These are phyloP conservation scores for Corrigiola litoralis DNA, from an alignment of 179 eudicot genomes.

Conservation along the genomic window DNA sequence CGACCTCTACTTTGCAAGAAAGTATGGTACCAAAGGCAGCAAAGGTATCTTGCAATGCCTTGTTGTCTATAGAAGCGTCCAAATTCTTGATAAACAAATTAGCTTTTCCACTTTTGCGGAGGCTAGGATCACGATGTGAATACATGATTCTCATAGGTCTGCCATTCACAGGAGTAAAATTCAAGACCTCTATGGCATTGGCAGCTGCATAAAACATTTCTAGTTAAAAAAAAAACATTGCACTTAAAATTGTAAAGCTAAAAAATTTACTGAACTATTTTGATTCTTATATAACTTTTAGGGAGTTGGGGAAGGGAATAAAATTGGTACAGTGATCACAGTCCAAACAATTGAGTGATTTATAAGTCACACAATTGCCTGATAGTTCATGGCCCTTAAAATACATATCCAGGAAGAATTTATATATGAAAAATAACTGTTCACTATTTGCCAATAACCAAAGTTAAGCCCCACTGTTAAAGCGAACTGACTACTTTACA, in stretches of 20 bases:
- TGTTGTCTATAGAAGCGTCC: slow-evolving; percentile 52
- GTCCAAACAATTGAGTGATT: too few relatives aligned
- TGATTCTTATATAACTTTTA: too few relatives aligned
- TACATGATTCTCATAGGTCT: slow-evolving; percentile 65
- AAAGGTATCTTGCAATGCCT: slow-evolving; percentile 48
- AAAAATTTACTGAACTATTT: neutral
- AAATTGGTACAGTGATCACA: too few relatives aligned
- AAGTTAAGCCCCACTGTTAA: too few relatives aligned
- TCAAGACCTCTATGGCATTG: slow-evolving; percentile 48
- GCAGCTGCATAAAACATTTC: slow-evolving; percentile 40
- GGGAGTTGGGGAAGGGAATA: too few relatives aligned
- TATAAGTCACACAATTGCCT: too few relatives aligned
- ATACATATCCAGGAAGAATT: too few relatives aligned
- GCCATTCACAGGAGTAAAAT: slow-evolving; percentile 51
- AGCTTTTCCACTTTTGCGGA: slow-evolving; percentile 55
- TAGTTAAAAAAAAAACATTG: neutral
- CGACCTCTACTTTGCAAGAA: slow-evolving; percentile 62
- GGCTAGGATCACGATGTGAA: slow-evolving; percentile 63
- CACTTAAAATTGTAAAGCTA: too few relatives aligned
- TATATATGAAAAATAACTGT: too few relatives aligned
- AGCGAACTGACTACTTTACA: too few relatives aligned
- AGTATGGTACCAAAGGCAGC: slow-evolving; percentile 54
- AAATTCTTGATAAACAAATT: slow-evolving; percentile 66
- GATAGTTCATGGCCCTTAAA: too few relatives aligned
- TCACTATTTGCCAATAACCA: too few relatives aligned